Evolutionary conservation across 1,284 basidiomycete genomes (phyloP).

Genomic region (Sporisorium exsertum): DNA sequence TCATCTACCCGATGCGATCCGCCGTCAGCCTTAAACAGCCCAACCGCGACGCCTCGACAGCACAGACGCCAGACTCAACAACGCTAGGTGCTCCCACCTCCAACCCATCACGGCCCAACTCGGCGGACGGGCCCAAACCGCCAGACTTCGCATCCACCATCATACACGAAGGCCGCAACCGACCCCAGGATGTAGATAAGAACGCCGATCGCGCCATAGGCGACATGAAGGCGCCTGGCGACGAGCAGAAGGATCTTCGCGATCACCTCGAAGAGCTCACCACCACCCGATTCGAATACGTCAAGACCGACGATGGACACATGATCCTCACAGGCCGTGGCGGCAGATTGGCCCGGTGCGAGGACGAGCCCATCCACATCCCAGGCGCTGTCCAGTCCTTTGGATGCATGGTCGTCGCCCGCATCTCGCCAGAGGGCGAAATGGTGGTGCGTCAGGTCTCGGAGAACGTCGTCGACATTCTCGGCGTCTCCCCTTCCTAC

Average conservation of each 20-base stretch:
- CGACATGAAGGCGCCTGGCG: slow-evolving; percentile 32
- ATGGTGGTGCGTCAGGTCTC: slow-evolving; percentile 83
- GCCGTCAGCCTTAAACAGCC: slow-evolving; percentile 62
- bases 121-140: slow-evolving; percentile 14
- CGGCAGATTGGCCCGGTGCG: slow-evolving; percentile 78
- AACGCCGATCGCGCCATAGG: slow-evolving; percentile 35
- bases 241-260: slow-evolving; percentile 27
- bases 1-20: slow-evolving; percentile 63
- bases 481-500: slow-evolving; percentile 82
- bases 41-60: slow-evolving; percentile 12
- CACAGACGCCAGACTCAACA: slow-evolving; percentile 9
- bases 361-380: slow-evolving; percentile 88
- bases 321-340: slow-evolving; percentile 79
- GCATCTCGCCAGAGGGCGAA: slow-evolving; percentile 76
- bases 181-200: slow-evolving; percentile 37
- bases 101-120: slow-evolving; percentile 15
- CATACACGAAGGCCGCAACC: slow-evolving; percentile 32
- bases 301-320: slow-evolving; percentile 79
- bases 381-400: slow-evolving; percentile 88
- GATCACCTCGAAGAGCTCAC: slow-evolving; percentile 51
- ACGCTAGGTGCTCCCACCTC: not conserved
- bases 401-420: slow-evolving; percentile 82
- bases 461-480: slow-evolving; percentile 78
- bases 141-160: slow-evolving; percentile 6
- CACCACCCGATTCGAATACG: slow-evolving; percentile 75